A percentile compares a stretch with the other conserved stretches of the same genome.
Conservation (phyloP, 352 stramenopile genomes). For the Phytophthora agathidicida region DNA sequence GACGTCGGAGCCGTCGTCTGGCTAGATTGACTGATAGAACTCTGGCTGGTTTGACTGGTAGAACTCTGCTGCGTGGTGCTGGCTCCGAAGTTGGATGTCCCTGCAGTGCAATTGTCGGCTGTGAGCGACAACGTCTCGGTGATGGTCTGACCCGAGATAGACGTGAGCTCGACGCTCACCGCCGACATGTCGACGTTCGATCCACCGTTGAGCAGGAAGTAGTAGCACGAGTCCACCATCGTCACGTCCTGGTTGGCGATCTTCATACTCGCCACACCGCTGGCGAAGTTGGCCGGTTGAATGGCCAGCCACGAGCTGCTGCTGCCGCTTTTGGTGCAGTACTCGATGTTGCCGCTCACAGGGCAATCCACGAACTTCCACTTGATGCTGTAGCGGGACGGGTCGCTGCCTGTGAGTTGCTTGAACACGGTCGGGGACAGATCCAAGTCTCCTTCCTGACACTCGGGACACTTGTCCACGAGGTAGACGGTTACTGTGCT, state of each 20-base stretch:
- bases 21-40: conserved; percentile 27
- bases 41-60: conserved; percentile 5
- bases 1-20: not conserved
- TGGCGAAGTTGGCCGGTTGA: conserved; percentile 43
- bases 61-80: conserved; percentile 5
- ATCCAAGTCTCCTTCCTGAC: conserved; percentile 53
- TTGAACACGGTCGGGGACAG: conserved; percentile 50
- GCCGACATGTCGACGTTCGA: conserved; percentile 33
- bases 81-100: conserved; percentile 27
- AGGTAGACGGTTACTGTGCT: conserved; percentile 54
- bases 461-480: conserved; percentile 70
- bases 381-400: conserved; percentile 42
- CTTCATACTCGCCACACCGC: conserved; percentile 34
- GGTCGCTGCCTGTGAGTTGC: conserved; percentile 40
- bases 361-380: conserved; percentile 58
- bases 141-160: conserved; percentile 50
- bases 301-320: conserved; percentile 49
- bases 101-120: conserved; percentile 43
- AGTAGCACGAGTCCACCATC: conserved; percentile 65
- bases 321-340: conserved; percentile 46
- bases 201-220: conserved; percentile 45
- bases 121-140: conserved; percentile 55
- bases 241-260: conserved; percentile 54
- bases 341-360: conserved; percentile 44
- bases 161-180: conserved; percentile 52